These are phyloP conservation scores for Alternaria hordeiaustralica DNA, from an alignment of 2,329 filamentous ascomycete species.

Conservation along the genomic window DNA sequence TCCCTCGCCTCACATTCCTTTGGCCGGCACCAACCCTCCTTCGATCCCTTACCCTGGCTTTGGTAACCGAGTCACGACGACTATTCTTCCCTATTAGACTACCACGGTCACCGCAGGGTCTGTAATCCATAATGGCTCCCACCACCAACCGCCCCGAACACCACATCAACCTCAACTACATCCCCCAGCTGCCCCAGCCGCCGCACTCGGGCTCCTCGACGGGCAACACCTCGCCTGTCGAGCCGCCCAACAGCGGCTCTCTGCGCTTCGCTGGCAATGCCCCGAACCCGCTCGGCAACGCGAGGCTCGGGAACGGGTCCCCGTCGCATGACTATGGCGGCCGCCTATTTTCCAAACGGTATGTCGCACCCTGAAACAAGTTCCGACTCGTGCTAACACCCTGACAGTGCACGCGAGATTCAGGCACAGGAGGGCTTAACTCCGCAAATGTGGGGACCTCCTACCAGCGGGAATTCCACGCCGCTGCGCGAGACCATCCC, in stretches of 20 bases:
- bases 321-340: conserved; percentile 87
- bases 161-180: conserved; percentile 84
- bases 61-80: conserved; percentile 46
- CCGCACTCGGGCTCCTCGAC: conserved; percentile 80
- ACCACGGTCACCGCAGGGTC: conserved; percentile 37
- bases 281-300: conserved; percentile 59
- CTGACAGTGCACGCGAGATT: conserved; percentile 84
- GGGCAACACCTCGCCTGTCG: conserved; percentile 79
- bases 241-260: conserved; percentile 68
- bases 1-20: conserved; percentile 49
- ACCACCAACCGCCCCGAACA: conserved; percentile 74
- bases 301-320: conserved; percentile 88
- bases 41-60: conserved; percentile 47
- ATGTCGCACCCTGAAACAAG: conserved; percentile 53
- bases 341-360: conserved; percentile 93
- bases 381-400: conserved; percentile 38
- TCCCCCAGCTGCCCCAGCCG: conserved; percentile 71
- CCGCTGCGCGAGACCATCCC: conserved; percentile 96
- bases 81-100: conserved; percentile 35
- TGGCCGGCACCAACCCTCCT: conserved; percentile 49
- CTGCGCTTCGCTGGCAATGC: conserved; percentile 77
- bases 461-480: conserved; percentile 94
- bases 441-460: conserved; percentile 84
- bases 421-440: conserved; percentile 91
- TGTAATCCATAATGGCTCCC: conserved; percentile 92